A percentile compares a stretch with the other conserved stretches of the same genome.
These are phyloP conservation scores for Debaryomyces fabryi DNA, from an alignment of 1,139 yeast genomes.

Conservation along the genomic window DNA sequence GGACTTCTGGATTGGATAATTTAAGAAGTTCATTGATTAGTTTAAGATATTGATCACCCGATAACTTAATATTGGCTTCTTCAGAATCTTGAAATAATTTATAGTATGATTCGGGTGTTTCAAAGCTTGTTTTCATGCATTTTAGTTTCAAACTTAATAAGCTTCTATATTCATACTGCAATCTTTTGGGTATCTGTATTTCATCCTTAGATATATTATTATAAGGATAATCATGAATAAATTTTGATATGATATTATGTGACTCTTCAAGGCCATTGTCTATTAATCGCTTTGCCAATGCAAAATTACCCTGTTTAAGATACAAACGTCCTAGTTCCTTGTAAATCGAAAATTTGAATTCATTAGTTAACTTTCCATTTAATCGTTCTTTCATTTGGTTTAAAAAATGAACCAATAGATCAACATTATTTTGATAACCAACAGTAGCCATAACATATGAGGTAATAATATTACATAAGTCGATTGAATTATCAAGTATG, in stretches of 20 bases:
- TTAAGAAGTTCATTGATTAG: slow-evolving; percentile 20
- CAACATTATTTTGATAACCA: slow-evolving; percentile 21
- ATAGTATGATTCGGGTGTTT: slow-evolving; percentile 15
- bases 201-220: slow-evolving; percentile 9
- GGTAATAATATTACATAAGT: slow-evolving; percentile 30
- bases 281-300: slow-evolving; percentile 26
- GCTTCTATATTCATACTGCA: slow-evolving; percentile 22
- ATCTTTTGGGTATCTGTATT: slow-evolving; percentile 22
- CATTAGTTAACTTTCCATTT: slow-evolving; percentile 25
- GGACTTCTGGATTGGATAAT: slow-evolving; percentile 13
- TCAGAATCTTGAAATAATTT: slow-evolving; percentile 13
- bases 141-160: slow-evolving; percentile 22
- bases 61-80: slow-evolving; percentile 16
- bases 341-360: slow-evolving; percentile 30
- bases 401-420: slow-evolving; percentile 32
- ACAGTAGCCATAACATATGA: slow-evolving; percentile 25
- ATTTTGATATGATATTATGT: slow-evolving; percentile 17
- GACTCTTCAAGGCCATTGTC: slow-evolving; percentile 31
- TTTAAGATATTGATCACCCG: slow-evolving; percentile 23
- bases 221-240: slow-evolving; percentile 22
- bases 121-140: slow-evolving; percentile 12
- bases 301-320: slow-evolving; percentile 23
- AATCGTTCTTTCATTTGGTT: slow-evolving; percentile 28
- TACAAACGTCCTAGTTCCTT: slow-evolving; percentile 34
- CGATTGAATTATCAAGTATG: slow-evolving; percentile 19